Base-by-base conservation (phyloP, 2,329 filamentous ascomycete species). In the Monilinia fructigena region DNA sequence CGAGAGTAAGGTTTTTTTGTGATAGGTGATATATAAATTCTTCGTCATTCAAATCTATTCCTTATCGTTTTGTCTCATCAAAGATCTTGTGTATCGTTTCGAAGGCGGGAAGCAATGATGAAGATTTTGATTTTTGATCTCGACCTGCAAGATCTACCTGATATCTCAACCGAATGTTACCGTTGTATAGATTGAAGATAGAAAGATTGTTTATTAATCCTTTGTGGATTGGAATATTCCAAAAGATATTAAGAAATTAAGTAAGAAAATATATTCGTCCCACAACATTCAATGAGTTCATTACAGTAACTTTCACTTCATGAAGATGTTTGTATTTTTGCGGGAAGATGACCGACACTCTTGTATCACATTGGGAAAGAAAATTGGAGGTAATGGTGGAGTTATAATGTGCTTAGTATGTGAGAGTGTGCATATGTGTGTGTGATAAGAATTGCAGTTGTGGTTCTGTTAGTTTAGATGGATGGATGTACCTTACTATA, bases 141-240 rank as follows among this genome's bases (percentile, higher is more conserved):
- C 69, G 71, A 35, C 71, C 71, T 65, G 72, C 71, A 72, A 73
- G 72, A 71, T 52, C 48, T 53, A 42, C 58, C 23, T 58, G 31
- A 54, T 40, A 40, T 35, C 31, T 35, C 31, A 35, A 7, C 42
- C 28, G 45, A 48, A 60, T 48, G 23, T 38, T 16, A 23, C 20
- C 12, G 12, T 23, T 18, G 31, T 35, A 26, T 62, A 20, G 35
- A 28, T n/a, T 50, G 59, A 28, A 18, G 31, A 31, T 47, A 12
- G 38, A 14, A 40, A 40, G 38, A 14, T 47, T 4, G 42, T 1
- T 18, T 4, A 20, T 47, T 59, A 40, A 10, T 48, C 26, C 45
- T 60, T 28, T 50, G 11, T 45, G 4, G 40, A 48, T 26, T 26
- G 45, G 45, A 52, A 40, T 12, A 26, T 28, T 38, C 31, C 52